These are phyloP conservation scores for Yarrowia osloensis DNA, from an alignment of 805 yeast genomes.

Conservation along the genomic window DNA sequence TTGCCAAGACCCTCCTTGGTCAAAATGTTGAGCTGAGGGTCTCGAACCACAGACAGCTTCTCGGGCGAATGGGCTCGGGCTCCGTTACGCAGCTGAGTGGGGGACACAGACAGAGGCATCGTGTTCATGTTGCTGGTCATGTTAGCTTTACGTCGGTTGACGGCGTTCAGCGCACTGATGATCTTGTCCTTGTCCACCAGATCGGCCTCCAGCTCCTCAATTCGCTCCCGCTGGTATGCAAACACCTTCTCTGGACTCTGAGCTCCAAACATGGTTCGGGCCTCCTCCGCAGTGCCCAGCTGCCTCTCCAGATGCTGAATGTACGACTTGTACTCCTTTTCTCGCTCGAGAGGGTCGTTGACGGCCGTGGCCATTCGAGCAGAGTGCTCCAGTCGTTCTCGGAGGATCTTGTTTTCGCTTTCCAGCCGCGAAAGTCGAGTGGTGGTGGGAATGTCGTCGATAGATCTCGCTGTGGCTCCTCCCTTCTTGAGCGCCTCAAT, in stretches of 20 bases:
- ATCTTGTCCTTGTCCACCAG: constrained; percentile 75
- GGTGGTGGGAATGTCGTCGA: constrained; percentile 19
- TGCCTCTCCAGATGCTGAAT: constrained; percentile 60
- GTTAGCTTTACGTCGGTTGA: constrained; percentile 57
- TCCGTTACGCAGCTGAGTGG: constrained; percentile 3
- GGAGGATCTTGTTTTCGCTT: constrained; percentile 65
- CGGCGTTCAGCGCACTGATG: constrained; percentile 69
- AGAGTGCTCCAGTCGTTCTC: constrained; percentile 69
- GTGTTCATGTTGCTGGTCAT: constrained; percentile 32
- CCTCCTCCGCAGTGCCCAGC: constrained; percentile 42
- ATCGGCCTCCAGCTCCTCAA: constrained; percentile 61
- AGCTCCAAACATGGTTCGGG: constrained; percentile 32
- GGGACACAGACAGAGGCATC: constrained; percentile 25
- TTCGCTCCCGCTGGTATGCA: constrained; percentile 67
- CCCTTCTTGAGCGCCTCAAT: constrained; percentile 42
- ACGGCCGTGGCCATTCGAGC: constrained; percentile 47
- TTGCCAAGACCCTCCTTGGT: constrained; percentile 10
- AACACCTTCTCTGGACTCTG: constrained; percentile 42
- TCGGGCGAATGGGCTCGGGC: constrained; percentile 1
- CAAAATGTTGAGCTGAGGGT: constrained; percentile 20
- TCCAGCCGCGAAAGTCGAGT: constrained; percentile 50
- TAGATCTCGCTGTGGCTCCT: not conserved
- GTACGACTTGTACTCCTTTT: constrained; percentile 51
- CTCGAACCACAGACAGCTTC: constrained; percentile 9
- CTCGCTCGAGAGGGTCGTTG: constrained; percentile 4